Evolutionary conservation across 1,284 basidiomycete genomes (phyloP).

Genomic region (Tilletia indica): DNA sequence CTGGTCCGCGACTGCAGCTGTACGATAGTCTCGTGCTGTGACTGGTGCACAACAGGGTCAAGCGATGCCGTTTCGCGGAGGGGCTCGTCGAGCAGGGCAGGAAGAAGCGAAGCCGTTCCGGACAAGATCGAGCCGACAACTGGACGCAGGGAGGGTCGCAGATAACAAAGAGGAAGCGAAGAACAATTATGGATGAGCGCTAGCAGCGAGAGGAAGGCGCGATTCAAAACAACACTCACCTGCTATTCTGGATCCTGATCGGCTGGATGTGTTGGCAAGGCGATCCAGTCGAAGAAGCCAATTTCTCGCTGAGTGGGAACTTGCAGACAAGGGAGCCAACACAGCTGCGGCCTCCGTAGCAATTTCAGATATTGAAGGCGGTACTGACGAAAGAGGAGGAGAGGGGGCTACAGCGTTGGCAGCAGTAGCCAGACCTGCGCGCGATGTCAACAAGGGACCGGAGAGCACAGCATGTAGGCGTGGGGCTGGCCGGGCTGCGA

Average conservation of each 20-base stretch:
- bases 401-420: too few species aligned
- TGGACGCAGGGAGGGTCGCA: neutral
- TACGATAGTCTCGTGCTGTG: neutral
- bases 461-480: too few species aligned
- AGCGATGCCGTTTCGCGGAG: neutral
- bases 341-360: neutral
- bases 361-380: neutral
- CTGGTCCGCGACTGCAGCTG: neutral
- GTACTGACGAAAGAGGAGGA: too few species aligned
- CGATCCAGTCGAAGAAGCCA: conserved; percentile 5
- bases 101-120: conserved; percentile 3
- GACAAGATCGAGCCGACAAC: conserved; percentile 7
- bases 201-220: neutral
- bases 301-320: neutral
- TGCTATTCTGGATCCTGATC: neutral
- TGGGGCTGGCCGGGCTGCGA: too few species aligned
- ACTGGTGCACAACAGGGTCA: neutral
- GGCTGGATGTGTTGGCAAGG: neutral
- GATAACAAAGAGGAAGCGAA: neutral
- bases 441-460: too few species aligned
- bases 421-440: too few species aligned
- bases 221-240: neutral
- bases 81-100: conserved; percentile 6
- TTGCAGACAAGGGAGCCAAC: neutral
- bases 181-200: too few species aligned